These are phyloP conservation scores for Populus trichocarpa DNA, from an alignment of 441 rosid species.

Conservation along the genomic window DNA sequence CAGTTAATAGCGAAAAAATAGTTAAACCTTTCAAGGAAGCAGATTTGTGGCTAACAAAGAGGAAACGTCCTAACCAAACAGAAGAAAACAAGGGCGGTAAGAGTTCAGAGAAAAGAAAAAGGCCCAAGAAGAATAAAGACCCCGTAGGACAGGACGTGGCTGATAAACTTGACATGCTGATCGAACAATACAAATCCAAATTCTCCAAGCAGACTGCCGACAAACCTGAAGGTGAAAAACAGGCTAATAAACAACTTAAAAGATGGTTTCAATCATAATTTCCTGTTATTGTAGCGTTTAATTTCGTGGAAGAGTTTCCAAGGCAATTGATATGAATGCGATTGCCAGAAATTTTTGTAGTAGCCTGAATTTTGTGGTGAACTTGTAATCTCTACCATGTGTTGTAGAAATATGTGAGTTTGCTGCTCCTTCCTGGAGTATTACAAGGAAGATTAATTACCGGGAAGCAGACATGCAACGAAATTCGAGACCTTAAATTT, in stretches of 20 bases:
- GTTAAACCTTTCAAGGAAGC: constrained; percentile 20
- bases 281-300: constrained; percentile 7
- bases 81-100: constrained; percentile 26
- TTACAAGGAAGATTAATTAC: neutral
- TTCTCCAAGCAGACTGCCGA: constrained; percentile 52
- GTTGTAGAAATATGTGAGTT: neutral
- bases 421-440: neutral
- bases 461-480: no score
- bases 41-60: constrained; percentile 29
- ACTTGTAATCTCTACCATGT: neutral
- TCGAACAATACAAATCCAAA: constrained; percentile 65
- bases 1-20: constrained; percentile 22
- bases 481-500: constrained; percentile 13
- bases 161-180: constrained; percentile 70
- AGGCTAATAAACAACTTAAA: constrained; percentile 45
- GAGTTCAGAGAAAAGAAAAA: constrained; percentile 27
- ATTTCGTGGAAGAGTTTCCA: neutral
- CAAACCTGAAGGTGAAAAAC: constrained; percentile 41
- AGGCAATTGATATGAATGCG: neutral
- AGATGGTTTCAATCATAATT: constrained; percentile 65
- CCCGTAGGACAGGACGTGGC: constrained; percentile 43
- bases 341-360: neutral
- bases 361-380: neutral
- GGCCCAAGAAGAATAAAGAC: constrained; percentile 46
- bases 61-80: constrained; percentile 33